Conservation (phyloP, 345 rosid species). For the Sisymbrium altissimum region DNA sequence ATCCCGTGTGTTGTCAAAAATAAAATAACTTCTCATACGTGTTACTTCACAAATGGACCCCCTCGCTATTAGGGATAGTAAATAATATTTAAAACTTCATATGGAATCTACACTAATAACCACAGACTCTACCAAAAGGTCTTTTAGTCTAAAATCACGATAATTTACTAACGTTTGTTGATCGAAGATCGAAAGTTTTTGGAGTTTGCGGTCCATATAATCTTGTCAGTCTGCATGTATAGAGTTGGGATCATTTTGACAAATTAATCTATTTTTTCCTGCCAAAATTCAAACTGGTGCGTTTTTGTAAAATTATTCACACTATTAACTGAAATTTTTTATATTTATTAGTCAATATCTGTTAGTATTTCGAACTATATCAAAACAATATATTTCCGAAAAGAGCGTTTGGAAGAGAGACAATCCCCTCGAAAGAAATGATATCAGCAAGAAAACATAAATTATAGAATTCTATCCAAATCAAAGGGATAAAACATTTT, state of each 20-base stretch:
- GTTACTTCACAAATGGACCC: slow-evolving; percentile 21
- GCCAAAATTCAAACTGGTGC: background rate
- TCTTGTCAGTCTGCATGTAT: background rate
- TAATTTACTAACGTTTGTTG: background rate
- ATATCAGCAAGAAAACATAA: too few species aligned
- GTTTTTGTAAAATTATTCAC: background rate
- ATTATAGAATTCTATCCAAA: too few species aligned
- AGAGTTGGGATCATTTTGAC: background rate
- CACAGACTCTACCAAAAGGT: slow-evolving; percentile 16
- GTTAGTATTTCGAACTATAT: too few species aligned
- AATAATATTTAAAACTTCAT: background rate
- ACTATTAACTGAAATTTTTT: background rate
- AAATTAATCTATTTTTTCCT: too few species aligned
- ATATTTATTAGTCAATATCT: too few species aligned
- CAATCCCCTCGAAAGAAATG: too few species aligned
- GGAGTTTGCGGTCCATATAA: background rate
- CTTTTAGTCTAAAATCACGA: background rate
- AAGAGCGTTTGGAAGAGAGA: too few species aligned
- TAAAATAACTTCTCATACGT: slow-evolving; percentile 1
- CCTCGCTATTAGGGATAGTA: background rate
- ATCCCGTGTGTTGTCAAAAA: too few species aligned
- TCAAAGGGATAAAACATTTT: too few species aligned
- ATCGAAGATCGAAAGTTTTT: background rate
- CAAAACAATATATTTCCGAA: too few species aligned
- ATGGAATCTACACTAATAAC: slow-evolving; percentile 15